Percentiles rank a stretch among this genome's conserved stretches.
Evolutionary conservation across 495 filamentous ascomycete species (phyloP).

Genomic region (Parathielavia appendiculata): DNA sequence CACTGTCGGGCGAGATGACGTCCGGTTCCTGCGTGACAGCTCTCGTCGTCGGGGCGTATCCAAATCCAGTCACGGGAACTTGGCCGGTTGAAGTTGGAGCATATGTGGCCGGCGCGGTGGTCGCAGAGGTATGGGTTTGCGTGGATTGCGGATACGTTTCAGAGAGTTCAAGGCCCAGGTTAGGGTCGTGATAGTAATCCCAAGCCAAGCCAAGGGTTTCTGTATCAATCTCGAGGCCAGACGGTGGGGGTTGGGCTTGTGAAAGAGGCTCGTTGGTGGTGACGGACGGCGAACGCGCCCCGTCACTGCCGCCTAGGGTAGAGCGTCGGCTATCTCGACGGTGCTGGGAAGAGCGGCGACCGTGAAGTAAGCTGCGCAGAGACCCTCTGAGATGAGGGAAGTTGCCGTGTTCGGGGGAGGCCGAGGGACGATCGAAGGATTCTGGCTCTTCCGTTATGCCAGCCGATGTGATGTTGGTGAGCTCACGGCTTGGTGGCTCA

Average conservation of each 20-base stretch:
- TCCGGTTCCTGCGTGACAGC: constrained; percentile 19
- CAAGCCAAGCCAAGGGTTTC: constrained; percentile 28
- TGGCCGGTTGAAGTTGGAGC: constrained; percentile 12
- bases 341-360: constrained; percentile 20
- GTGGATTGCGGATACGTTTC: constrained; percentile 13
- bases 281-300: constrained; percentile 26
- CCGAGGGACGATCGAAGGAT: constrained; percentile 21
- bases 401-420: constrained; percentile 13
- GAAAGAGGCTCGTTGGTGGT: constrained; percentile 17
- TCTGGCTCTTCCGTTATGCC: constrained; percentile 34
- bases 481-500: constrained; percentile 24
- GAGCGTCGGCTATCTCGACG: constrained; percentile 31
- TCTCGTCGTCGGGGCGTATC: constrained; percentile 6
- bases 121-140: constrained; percentile 8
- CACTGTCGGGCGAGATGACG: constrained; percentile 21
- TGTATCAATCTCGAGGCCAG: constrained; percentile 26
- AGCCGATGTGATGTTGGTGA: constrained; percentile 22
- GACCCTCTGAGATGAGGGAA: constrained; percentile 25
- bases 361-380: constrained; percentile 22
- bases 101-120: constrained; percentile 11
- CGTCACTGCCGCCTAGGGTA: constrained; percentile 19
- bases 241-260: constrained; percentile 11
- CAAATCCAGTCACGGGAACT: constrained; percentile 1
- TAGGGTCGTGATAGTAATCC: constrained; percentile 32
- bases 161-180: constrained; percentile 14